Conservation (phyloP, 2,329 filamentous ascomycete genomes). For the Ceratocystis cubensis region DNA sequence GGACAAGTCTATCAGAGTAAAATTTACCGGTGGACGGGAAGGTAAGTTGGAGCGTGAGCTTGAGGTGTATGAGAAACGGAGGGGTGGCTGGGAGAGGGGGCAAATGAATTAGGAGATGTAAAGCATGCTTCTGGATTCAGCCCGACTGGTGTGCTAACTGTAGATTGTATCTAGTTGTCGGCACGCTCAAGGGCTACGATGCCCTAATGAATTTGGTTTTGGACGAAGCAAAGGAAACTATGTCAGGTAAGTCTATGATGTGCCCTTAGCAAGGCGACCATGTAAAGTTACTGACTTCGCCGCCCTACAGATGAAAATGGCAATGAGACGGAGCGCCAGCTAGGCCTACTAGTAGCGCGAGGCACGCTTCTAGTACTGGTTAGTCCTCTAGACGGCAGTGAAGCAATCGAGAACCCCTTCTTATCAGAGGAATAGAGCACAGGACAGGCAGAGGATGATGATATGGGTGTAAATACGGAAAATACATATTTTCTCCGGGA, state of each 20-base stretch:
- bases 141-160: conserved; percentile 16
- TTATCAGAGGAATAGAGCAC: conserved; percentile 20
- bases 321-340: conserved; percentile 66
- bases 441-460: neutral
- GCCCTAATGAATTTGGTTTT: conserved; percentile 96
- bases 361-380: conserved; percentile 88
- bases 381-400: conserved; percentile 84
- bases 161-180: conserved; percentile 52
- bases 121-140: neutral
- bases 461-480: neutral
- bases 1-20: conserved; percentile 90
- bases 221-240: conserved; percentile 81
- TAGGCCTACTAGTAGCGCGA: conserved; percentile 79
- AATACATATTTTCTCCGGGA: conserved; percentile 5
- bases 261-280: neutral
- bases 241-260: conserved; percentile 51
- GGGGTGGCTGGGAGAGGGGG: neutral
- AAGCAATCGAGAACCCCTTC: conserved; percentile 92
- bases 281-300: neutral
- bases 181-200: conserved; percentile 87
- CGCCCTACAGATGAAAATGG: conserved; percentile 69
- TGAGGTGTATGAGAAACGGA: neutral
- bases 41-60: conserved; percentile 38
- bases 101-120: neutral
- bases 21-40: conserved; percentile 90